Base-by-base conservation (phyloP, 1,139 yeast species). In the Candida labiduridarum region DNA sequence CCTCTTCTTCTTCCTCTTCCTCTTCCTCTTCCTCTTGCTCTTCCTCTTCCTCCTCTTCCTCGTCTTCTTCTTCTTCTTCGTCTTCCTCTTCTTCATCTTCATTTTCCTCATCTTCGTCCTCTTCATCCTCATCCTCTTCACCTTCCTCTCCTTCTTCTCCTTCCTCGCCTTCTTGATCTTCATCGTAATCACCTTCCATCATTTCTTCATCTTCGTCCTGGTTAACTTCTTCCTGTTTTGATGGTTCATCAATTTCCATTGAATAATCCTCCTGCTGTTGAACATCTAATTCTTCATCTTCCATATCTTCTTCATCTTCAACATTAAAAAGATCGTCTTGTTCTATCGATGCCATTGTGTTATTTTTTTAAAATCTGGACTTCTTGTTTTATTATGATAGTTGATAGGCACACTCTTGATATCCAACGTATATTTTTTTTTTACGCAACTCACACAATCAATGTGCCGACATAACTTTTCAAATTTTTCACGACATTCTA, bases 321-420 rank as follows among this genome's bases (percentile, higher is more conserved):
- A 61, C 68, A 39, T 65, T 63, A 52, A 65, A 64, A 30, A 64
- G 54, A 46, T 65, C 67, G 47, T 66, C 70, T 35, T 65, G 61
- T 41, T 58, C 61, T 40, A 58, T 56, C 42, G 61, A 58, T 18
- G 61, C 60, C 61, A 58, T 58, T 19, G 34, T 14, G 25, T 29
- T 45, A 14, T 18, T 35, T 42, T n/a, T 16, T 2, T 10, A 41
- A 18, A 12, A 8, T 22, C 9, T 4, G 9, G 22, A 19, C 22
- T 19, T 4, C 4, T 19, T 19, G 22, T 19, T 14, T 41, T 10
- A 25, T 25, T 25, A 25, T 25, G 29, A 25, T 25, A 29, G 33
- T 41, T 29, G 39, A 35, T 35, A 35, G 39, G 39, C 39, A 16
- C 18, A 18, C n/a, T 35, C 31, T 29, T 9, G 30, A 19, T 22